Conservation (phyloP, 805 yeast genomes). For the Candida pini region DNA sequence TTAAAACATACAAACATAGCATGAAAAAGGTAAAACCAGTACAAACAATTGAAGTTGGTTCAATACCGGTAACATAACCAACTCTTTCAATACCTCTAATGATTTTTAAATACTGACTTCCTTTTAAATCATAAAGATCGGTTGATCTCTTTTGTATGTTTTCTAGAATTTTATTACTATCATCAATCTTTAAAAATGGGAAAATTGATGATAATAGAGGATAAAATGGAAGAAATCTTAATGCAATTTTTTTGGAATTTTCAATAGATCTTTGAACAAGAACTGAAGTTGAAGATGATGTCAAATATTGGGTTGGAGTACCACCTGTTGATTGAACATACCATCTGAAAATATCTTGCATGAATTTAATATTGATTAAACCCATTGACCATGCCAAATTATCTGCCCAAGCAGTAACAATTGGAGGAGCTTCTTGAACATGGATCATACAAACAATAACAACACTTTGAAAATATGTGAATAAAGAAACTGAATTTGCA, state of each 20-base stretch:
- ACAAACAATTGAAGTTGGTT: constrained; percentile 73
- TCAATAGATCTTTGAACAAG: constrained; percentile 65
- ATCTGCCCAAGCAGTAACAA: constrained; percentile 88
- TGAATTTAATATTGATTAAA: constrained; percentile 65
- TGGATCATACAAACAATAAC: constrained; percentile 81
- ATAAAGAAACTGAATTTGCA: constrained; percentile 79
- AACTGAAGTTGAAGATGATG: constrained; percentile 56
- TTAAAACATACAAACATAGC: constrained; percentile 66
- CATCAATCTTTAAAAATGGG: constrained; percentile 10
- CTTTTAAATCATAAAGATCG: constrained; percentile 35
- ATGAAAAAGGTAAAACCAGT: constrained; percentile 87
- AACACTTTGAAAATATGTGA: constrained; percentile 83
- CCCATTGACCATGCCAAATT: constrained; percentile 96
- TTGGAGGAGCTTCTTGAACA: constrained; percentile 84
- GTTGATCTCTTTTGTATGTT: constrained; percentile 12
- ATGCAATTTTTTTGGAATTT: constrained; percentile 8
- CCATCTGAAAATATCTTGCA: constrained; percentile 86
- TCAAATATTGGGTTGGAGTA: constrained; percentile 61
- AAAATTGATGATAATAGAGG: constrained; percentile 13
- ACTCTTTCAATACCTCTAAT: constrained; percentile 84
- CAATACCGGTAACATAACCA: constrained; percentile 72
- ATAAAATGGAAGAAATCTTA: constrained; percentile 12
- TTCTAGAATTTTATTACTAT: constrained; percentile 1
- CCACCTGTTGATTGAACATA: constrained; percentile 89
- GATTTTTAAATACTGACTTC: constrained; percentile 57